phyloP scores from a whole-genome alignment of 306 rosid species.

The Mimosa bimucronata region DNA sequence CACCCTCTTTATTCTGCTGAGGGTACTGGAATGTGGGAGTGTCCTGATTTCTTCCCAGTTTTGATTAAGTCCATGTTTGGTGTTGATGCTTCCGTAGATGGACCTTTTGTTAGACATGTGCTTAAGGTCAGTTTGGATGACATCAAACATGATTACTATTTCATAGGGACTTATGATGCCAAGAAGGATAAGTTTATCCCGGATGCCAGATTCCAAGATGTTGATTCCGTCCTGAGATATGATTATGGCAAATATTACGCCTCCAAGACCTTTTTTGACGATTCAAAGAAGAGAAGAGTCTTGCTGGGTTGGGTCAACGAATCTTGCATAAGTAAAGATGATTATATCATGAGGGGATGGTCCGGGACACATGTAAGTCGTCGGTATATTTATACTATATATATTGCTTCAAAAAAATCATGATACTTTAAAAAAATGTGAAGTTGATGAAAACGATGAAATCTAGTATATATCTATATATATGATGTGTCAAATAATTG shows the following conservation, averaged over 20 bases:
- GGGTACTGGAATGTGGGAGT: conserved; percentile 89
- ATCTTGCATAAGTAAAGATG: conserved; percentile 57
- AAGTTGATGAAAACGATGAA: no score
- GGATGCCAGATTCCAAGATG: conserved; percentile 44
- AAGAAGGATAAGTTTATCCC: conserved; percentile 56
- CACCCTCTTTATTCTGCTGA: conserved; percentile 61
- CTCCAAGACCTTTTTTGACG: conserved; percentile 78
- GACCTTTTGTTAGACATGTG: conserved; percentile 58
- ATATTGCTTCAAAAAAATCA: background rate
- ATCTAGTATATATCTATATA: no score
- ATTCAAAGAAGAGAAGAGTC: conserved; percentile 55
- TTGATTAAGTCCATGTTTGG: conserved; percentile 32
- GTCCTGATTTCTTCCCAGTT: conserved; percentile 84
- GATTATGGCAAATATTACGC: conserved; percentile 92
- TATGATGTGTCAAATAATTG: no score
- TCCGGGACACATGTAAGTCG: conserved; percentile 76
- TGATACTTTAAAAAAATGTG: background rate
- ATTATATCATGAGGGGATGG: conserved; percentile 78
- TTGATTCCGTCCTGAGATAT: conserved; percentile 62
- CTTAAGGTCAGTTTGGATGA: conserved; percentile 74
- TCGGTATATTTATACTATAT: background rate
- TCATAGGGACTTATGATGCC: conserved; percentile 63
- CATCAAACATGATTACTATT: conserved; percentile 60
- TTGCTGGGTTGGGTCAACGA: conserved; percentile 87
- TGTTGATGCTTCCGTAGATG: conserved; percentile 48